Conservation (phyloP, 2,329 filamentous ascomycete species). For the Cryphonectria nitschkei region DNA sequence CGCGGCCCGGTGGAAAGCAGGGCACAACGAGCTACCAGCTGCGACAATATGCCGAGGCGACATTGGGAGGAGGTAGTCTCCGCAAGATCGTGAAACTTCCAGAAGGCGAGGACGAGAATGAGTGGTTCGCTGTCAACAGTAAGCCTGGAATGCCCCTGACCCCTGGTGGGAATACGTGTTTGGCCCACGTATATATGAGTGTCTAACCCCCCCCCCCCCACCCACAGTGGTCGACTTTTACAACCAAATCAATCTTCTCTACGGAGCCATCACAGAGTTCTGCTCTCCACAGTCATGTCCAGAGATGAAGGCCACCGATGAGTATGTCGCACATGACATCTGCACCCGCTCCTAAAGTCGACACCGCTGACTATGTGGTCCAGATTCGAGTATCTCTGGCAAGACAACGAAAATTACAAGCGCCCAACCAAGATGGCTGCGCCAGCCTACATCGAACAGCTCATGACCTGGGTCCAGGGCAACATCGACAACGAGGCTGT, state of each 20-base stretch:
- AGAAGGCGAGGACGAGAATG: constrained; percentile 95
- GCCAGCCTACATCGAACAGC: constrained; percentile 94
- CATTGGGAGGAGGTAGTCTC: constrained; percentile 89
- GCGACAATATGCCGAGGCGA: constrained; percentile 97
- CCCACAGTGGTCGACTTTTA: constrained; percentile 94
- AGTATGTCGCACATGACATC: constrained; percentile 59
- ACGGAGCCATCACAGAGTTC: constrained; percentile 98
- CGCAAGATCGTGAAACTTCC: constrained; percentile 96
- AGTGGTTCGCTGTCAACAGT: constrained; percentile 99
- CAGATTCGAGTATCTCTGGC: constrained; percentile 98
- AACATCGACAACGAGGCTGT: constrained; percentile 95
- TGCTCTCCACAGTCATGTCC: constrained; percentile 96
- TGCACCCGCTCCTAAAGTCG: not conserved
- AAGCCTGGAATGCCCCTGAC: constrained; percentile 38
- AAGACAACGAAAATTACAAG: constrained; percentile 92
- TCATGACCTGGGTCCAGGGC: constrained; percentile 95
- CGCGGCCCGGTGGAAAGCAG: constrained; percentile 81
- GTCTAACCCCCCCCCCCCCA: not conserved
- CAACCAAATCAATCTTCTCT: constrained; percentile 99
- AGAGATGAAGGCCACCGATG: constrained; percentile 99
- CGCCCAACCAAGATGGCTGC: constrained; percentile 97
- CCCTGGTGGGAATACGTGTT: not conserved
- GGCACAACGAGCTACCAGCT: constrained; percentile 87
- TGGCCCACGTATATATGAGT: not conserved
- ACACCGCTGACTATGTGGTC: constrained; percentile 3